A percentile compares a stretch with the other conserved stretches of the same genome.
Evolutionary conservation across 2,329 filamentous ascomycete genomes (phyloP).

Genomic region (Arthroderma uncinatum): DNA sequence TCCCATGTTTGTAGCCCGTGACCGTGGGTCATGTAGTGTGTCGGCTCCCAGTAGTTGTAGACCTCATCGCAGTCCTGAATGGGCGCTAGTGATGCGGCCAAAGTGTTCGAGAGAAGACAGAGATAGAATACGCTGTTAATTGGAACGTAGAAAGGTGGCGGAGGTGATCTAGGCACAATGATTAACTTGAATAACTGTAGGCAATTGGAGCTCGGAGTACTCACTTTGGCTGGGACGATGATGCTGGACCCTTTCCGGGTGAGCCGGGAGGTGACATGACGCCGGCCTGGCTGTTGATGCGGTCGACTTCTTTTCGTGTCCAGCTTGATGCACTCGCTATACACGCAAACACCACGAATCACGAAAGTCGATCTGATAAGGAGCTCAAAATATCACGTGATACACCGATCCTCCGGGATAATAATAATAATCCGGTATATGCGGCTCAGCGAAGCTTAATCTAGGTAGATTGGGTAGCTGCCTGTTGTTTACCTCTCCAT

Average conservation of each 20-base stretch:
- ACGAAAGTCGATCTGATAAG: background rate
- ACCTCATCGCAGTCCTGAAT: slow-evolving; percentile 98
- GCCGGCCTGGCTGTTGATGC: background rate
- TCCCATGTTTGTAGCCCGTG: slow-evolving; percentile 97
- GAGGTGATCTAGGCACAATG: slow-evolving; percentile 18
- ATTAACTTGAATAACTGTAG: background rate
- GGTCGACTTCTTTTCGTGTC: background rate
- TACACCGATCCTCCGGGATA: background rate
- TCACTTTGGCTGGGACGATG: background rate
- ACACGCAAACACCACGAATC: background rate
- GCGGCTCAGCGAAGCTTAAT: background rate
- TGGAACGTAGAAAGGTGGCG: slow-evolving; percentile 50
- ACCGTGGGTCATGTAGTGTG: slow-evolving; percentile 85
- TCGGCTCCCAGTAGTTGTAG: slow-evolving; percentile 98
- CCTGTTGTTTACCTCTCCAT: background rate
- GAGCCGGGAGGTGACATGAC: background rate
- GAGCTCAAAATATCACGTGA: background rate
- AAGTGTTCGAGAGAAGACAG: slow-evolving; percentile 60
- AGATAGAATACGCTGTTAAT: slow-evolving; percentile 69
- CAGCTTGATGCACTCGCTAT: background rate
- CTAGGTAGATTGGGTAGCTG: background rate
- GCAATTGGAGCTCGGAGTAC: background rate
- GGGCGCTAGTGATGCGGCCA: slow-evolving; percentile 72
- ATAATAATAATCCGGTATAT: background rate
- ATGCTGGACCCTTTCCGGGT: background rate